Conservation (phyloP, 441 rosid genomes). For the Mallotus repandus region DNA sequence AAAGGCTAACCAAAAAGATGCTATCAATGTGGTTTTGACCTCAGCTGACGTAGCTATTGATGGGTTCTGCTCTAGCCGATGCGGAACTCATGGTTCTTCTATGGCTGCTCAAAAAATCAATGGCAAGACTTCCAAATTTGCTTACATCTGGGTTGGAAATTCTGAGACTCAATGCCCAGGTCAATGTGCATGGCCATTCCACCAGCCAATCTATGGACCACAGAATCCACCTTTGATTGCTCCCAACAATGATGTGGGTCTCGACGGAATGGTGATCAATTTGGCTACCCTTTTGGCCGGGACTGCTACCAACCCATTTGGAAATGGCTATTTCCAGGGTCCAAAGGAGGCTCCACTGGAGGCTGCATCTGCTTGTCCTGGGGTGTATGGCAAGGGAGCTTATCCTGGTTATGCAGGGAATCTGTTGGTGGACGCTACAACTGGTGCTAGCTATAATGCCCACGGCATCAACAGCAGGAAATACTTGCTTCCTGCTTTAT, state of each 20-base stretch:
- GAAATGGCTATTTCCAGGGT: conserved; percentile 55
- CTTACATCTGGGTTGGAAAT: conserved; percentile 60
- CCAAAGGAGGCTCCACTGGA: conserved; percentile 49
- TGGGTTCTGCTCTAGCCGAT: conserved; percentile 58
- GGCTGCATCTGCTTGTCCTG: conserved; percentile 54
- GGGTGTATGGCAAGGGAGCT: conserved; percentile 52
- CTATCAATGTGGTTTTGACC: conserved; percentile 59
- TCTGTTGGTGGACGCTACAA: conserved; percentile 36
- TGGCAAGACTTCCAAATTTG: conserved; percentile 23
- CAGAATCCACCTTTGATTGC: conserved; percentile 48
- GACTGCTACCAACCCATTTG: conserved; percentile 56
- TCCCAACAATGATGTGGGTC: conserved; percentile 52
- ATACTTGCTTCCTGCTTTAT: conserved; percentile 51
- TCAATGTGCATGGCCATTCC: conserved; percentile 64
- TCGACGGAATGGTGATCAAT: conserved; percentile 57
- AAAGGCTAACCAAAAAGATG: conserved; percentile 37
- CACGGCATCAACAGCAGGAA: conserved; percentile 48
- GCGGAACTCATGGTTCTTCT: conserved; percentile 58
- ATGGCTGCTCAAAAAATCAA: conserved; percentile 19
- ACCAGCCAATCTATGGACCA: conserved; percentile 53
- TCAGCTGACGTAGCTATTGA: conserved; percentile 55
- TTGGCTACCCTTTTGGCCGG: conserved; percentile 52
- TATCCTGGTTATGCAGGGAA: conserved; percentile 56
- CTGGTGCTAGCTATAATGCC: conserved; percentile 56
- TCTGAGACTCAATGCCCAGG: conserved; percentile 56